Evolutionary conservation across 2,329 filamentous ascomycete genomes (phyloP).

Genomic region (Fusarium stilboides): DNA sequence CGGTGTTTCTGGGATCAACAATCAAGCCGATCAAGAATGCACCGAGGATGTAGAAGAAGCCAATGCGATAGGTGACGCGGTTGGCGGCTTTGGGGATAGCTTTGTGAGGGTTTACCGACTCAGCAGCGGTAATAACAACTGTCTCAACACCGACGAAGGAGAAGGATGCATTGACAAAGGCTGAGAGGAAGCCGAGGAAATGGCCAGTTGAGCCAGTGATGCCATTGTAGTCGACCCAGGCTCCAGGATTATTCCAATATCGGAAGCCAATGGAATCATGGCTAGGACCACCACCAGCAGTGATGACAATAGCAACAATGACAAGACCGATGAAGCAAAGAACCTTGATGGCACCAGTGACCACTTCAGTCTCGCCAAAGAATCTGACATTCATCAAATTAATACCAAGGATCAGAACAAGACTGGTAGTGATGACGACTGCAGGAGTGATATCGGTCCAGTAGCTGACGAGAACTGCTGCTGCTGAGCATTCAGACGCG

Average conservation of each 20-base stretch:
- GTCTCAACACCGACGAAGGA: slow-evolving; percentile 63
- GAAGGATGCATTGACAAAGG: slow-evolving; percentile 69
- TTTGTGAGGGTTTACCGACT: slow-evolving; percentile 72
- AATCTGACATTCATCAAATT: slow-evolving; percentile 72
- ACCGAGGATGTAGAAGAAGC: slow-evolving; percentile 72
- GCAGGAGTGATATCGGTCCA: slow-evolving; percentile 47
- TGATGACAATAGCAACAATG: slow-evolving; percentile 69
- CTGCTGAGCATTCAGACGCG: slow-evolving; percentile 45
- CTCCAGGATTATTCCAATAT: slow-evolving; percentile 59
- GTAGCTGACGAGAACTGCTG: slow-evolving; percentile 42
- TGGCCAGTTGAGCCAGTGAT: slow-evolving; percentile 61
- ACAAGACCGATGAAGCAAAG: slow-evolving; percentile 72
- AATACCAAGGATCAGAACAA: slow-evolving; percentile 67
- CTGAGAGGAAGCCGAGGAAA: slow-evolving; percentile 70
- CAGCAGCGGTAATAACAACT: slow-evolving; percentile 71
- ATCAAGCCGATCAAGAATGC: slow-evolving; percentile 71
- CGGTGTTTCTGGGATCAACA: slow-evolving; percentile 73
- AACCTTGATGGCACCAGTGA: slow-evolving; percentile 72
- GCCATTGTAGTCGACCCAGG: slow-evolving; percentile 65
- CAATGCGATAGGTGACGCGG: slow-evolving; percentile 71
- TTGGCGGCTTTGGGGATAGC: slow-evolving; percentile 75
- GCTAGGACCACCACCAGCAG: slow-evolving; percentile 69
- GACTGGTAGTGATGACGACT: slow-evolving; percentile 65
- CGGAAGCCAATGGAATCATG: slow-evolving; percentile 62
- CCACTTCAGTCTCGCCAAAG: slow-evolving; percentile 75